Evolutionary conservation across 106 monocot species (phyloP).

Genomic region (Alisma plantagoaquatica): DNA sequence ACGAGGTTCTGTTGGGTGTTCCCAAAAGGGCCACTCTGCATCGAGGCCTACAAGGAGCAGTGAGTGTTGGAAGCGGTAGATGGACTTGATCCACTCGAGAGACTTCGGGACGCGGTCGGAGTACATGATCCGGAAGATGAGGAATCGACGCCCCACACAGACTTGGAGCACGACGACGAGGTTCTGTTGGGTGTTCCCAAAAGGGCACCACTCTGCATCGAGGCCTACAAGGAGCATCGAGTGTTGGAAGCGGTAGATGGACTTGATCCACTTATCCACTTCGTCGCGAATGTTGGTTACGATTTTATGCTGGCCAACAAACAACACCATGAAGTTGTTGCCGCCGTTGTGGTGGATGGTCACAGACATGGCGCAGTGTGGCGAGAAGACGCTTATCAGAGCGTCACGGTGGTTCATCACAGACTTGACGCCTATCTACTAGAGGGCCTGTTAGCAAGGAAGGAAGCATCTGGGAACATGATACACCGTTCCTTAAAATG

Average conservation of each 20-base stretch:
- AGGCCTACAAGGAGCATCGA: neutral
- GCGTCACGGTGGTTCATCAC: too few relatives aligned
- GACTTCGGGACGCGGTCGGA: too few relatives aligned
- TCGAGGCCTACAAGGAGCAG: neutral
- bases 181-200: neutral
- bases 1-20: neutral
- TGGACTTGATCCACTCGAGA: neutral
- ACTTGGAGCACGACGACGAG: neutral
- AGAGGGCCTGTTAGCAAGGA: too few relatives aligned
- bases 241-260: too few relatives aligned
- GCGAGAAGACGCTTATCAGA: neutral
- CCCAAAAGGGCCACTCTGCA: neutral
- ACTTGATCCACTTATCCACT: constrained; percentile 1
- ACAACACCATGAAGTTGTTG: neutral
- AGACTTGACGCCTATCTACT: too few relatives aligned
- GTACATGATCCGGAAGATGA: neutral
- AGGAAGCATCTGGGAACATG: too few relatives aligned
- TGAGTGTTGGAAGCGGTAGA: too few relatives aligned
- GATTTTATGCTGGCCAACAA: neutral
- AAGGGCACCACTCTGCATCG: neutral
- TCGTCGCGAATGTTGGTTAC: neutral
- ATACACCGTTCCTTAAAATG: too few relatives aligned
- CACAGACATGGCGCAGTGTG: neutral
- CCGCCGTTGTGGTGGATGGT: neutral
- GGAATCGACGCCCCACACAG: too few relatives aligned